Evolutionary conservation across 2,329 filamentous ascomycete species (phyloP).

Genomic region (Mycosphaerella sp.): DNA sequence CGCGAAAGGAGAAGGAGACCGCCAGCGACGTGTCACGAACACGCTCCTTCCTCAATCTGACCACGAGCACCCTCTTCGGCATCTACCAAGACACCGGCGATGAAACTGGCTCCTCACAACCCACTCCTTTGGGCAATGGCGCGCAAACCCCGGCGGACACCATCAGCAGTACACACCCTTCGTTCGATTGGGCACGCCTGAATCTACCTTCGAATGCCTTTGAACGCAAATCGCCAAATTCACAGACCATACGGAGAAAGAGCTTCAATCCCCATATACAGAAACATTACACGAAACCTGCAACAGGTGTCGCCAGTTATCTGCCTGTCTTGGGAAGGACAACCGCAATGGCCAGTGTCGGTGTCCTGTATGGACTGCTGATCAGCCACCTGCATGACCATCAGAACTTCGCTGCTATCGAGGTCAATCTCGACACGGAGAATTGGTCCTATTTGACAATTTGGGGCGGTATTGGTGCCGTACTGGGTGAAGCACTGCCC

Average conservation of each 20-base stretch:
- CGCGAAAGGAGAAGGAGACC: background rate
- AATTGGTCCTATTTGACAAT: conserved; percentile 64
- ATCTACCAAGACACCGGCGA: conserved; percentile 72
- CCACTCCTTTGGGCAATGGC: conserved; percentile 66
- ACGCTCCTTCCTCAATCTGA: conserved; percentile 77
- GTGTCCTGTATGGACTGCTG: conserved; percentile 73
- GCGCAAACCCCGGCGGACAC: conserved; percentile 56
- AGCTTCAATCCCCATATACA: conserved; percentile 24
- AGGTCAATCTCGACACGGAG: conserved; percentile 50
- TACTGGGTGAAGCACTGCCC: conserved; percentile 71
- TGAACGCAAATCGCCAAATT: conserved; percentile 18
- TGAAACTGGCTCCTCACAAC: conserved; percentile 48
- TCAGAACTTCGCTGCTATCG: conserved; percentile 56
- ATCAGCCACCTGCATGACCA: conserved; percentile 73
- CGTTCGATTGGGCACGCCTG: conserved; percentile 24
- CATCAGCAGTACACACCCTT: conserved; percentile 18
- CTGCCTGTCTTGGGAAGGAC: conserved; percentile 40
- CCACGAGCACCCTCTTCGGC: conserved; percentile 79
- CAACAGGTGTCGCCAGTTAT: conserved; percentile 27
- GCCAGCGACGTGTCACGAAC: conserved; percentile 47
- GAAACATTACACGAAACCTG: conserved; percentile 13
- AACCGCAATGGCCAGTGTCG: conserved; percentile 66
- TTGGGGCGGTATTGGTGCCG: conserved; percentile 76
- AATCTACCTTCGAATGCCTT: conserved; percentile 22
- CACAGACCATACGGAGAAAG: conserved; percentile 22